Evolutionary conservation across 306 rosid species (phyloP).

Genomic region (Luffa acutangula): DNA sequence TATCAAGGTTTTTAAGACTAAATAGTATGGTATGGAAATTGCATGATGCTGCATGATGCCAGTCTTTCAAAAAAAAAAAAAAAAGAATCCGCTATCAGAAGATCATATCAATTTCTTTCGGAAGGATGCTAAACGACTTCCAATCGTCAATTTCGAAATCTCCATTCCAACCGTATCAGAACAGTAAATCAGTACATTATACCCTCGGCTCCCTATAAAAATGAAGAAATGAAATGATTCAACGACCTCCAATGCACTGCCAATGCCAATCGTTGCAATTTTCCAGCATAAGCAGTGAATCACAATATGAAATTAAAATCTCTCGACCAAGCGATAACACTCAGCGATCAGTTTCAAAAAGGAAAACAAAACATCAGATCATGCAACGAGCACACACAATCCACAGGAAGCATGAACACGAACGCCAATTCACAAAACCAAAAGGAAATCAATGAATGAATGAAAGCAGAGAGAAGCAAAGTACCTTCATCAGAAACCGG

Average conservation of each 20-base stretch:
- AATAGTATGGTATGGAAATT: not conserved
- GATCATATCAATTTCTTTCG: not conserved
- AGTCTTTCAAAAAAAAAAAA: not conserved
- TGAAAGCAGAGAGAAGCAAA: not conserved
- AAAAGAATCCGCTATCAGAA: not conserved
- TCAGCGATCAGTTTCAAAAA: not conserved
- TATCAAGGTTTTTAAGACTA: not conserved
- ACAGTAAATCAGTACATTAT: not conserved
- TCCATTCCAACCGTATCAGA: not conserved
- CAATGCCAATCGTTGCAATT: not conserved
- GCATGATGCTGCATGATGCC: not conserved
- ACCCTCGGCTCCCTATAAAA: not conserved
- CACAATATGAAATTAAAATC: not conserved
- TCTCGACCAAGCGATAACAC: not conserved
- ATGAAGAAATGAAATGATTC: not conserved
- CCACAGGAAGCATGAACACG: not conserved
- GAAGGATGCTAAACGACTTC: not conserved
- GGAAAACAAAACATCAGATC: not conserved
- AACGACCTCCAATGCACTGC: not conserved
- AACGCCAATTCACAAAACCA: not conserved
- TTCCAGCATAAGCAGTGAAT: not conserved
- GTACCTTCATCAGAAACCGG: constrained; percentile 41
- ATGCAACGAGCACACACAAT: not conserved
- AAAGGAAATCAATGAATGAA: not conserved
- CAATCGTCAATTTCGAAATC: not conserved